phyloP scores from a whole-genome alignment of 2,329 filamentous ascomycete species.

The Didymella pomorum region DNA sequence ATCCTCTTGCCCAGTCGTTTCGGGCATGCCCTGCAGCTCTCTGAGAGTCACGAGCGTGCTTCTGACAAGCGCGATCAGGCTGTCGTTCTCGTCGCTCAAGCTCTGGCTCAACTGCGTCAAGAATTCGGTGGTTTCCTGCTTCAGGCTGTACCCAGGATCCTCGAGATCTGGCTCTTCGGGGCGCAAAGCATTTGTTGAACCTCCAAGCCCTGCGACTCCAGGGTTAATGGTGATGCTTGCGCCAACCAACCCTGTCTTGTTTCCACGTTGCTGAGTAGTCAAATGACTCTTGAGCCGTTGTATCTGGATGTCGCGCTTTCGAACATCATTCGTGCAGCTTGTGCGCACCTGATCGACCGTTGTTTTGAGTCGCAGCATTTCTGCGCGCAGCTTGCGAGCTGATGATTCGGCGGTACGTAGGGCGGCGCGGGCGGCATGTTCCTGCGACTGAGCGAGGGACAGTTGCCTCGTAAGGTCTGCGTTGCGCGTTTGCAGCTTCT shows the following conservation, averaged over 20 bases:
- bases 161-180: slow-evolving; percentile 62
- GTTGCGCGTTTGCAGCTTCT: slow-evolving; percentile 63
- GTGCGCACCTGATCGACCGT: slow-evolving; percentile 83
- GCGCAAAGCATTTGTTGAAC: slow-evolving; percentile 55
- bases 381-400: slow-evolving; percentile 81
- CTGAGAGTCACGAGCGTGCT: slow-evolving; percentile 75
- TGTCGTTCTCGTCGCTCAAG: slow-evolving; percentile 91
- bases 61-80: slow-evolving; percentile 74
- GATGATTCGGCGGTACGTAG: slow-evolving; percentile 77
- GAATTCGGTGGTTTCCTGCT: slow-evolving; percentile 89
- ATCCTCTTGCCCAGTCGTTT: slow-evolving; percentile 39
- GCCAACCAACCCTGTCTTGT: slow-evolving; percentile 55
- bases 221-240: slow-evolving; percentile 59
- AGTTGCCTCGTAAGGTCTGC: slow-evolving; percentile 65
- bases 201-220: slow-evolving; percentile 38
- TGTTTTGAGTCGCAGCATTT: slow-evolving; percentile 79
- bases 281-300: slow-evolving; percentile 89
- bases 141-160: slow-evolving; percentile 72
- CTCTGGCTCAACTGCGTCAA: slow-evolving; percentile 83
- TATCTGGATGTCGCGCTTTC: slow-evolving; percentile 88
- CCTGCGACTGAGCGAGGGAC: slow-evolving; percentile 71
- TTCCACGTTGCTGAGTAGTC: slow-evolving; percentile 66
- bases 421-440: slow-evolving; percentile 73
- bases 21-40: slow-evolving; percentile 65
- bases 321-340: slow-evolving; percentile 88